Conservation (phyloP, 441 rosid species). For the Cnidoscolus chayamansa region DNA sequence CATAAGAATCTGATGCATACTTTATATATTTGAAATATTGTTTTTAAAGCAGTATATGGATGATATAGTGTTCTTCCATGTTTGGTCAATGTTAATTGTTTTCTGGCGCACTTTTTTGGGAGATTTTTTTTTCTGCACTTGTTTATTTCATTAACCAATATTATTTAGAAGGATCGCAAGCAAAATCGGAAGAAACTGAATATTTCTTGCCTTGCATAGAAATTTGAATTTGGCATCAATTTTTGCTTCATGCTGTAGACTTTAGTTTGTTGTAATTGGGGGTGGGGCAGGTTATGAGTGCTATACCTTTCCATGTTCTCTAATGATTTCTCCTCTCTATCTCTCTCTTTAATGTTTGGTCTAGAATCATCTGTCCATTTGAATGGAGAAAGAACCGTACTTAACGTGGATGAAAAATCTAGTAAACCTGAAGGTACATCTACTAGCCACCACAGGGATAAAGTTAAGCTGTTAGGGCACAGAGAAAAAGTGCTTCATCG, state of each 20-base stretch:
- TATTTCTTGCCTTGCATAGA: not conserved
- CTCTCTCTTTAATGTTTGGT: constrained; percentile 21
- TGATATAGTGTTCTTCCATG: not conserved
- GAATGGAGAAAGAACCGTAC: constrained; percentile 50
- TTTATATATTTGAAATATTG: not conserved
- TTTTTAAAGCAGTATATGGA: not conserved
- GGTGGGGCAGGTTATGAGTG: not conserved
- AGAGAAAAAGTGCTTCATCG: constrained; percentile 39
- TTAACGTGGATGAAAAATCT: constrained; percentile 47
- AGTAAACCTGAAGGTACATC: constrained; percentile 47
- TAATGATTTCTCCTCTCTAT: not conserved
- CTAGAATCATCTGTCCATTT: constrained; percentile 63
- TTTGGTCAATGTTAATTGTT: not conserved
- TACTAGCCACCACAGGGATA: constrained; percentile 39
- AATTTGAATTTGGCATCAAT: not conserved
- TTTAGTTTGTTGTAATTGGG: not conserved
- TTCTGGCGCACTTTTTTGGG: not conserved
- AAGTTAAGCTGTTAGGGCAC: constrained; percentile 33
- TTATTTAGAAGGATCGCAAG: not conserved
- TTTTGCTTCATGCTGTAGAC: not conserved
- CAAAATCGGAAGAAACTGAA: not conserved
- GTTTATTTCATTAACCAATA: not conserved
- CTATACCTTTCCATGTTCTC: constrained; percentile 13
- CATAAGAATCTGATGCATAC: not conserved
- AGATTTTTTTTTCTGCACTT: not conserved